These are phyloP conservation scores for Shiraia bambusicola DNA, from an alignment of 2,329 filamentous ascomycete species.

Conservation along the genomic window DNA sequence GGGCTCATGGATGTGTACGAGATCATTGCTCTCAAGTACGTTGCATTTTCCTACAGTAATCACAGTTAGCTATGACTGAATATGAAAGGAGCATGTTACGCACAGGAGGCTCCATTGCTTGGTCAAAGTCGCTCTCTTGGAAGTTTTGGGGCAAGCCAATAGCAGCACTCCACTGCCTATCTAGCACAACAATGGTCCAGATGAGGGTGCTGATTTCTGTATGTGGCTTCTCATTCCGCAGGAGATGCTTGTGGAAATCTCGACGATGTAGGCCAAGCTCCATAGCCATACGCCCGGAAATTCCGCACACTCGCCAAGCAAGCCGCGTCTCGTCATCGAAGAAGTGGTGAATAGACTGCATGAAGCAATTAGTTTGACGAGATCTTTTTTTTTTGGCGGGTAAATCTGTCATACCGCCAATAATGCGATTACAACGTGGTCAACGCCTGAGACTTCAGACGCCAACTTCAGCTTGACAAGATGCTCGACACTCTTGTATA, in stretches of 20 bases:
- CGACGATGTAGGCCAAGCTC: background rate
- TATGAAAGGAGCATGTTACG: background rate
- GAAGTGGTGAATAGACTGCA: background rate
- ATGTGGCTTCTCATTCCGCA: background rate
- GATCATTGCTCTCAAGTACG: constrained; percentile 1
- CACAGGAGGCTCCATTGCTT: background rate
- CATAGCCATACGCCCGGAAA: background rate
- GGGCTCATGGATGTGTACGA: background rate
- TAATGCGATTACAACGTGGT: background rate
- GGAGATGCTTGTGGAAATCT: background rate
- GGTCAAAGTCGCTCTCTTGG: background rate
- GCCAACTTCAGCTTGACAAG: background rate
- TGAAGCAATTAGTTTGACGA: background rate
- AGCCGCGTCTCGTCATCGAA: background rate
- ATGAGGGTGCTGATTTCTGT: background rate
- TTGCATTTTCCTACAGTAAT: background rate
- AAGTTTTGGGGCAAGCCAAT: constrained; percentile 1
- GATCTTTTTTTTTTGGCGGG: too few relatives aligned
- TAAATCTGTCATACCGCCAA: background rate
- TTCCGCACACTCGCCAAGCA: constrained; percentile 1
- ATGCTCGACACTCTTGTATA: background rate
- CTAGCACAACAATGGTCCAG: background rate
- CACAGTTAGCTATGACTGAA: background rate
- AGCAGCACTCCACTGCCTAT: background rate
- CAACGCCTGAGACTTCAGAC: background rate